These are phyloP conservation scores for Trifolium repens DNA, from an alignment of 306 rosid genomes.

Conservation along the genomic window DNA sequence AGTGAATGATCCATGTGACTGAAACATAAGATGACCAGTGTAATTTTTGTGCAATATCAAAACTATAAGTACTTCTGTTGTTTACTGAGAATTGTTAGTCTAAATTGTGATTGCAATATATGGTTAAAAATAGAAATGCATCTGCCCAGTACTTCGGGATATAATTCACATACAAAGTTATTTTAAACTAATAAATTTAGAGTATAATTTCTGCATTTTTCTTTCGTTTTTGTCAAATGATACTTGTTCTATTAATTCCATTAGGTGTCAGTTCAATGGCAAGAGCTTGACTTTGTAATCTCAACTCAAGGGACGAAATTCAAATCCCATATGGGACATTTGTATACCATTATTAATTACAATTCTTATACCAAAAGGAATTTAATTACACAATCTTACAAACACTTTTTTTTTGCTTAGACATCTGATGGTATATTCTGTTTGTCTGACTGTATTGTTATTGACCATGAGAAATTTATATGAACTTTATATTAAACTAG, in stretches of 20 bases:
- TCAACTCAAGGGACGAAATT: too few relatives aligned
- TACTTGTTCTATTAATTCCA: not conserved
- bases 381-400: slow-evolving; percentile 15
- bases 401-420: not conserved
- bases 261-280: too few relatives aligned
- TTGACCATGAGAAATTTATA: slow-evolving; percentile 20
- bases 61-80: slow-evolving; percentile 15
- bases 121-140: slow-evolving; percentile 19
- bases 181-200: slow-evolving; percentile 8
- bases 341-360: too few relatives aligned
- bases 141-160: slow-evolving; percentile 3
- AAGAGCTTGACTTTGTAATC: too few relatives aligned
- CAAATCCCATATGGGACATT: too few relatives aligned
- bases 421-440: slow-evolving; percentile 5
- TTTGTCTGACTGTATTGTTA: slow-evolving; percentile 18
- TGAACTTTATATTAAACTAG: not conserved
- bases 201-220: slow-evolving; percentile 29
- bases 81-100: not conserved
- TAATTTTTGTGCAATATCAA: slow-evolving; percentile 28
- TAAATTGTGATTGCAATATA: not conserved
- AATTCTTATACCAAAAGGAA: slow-evolving; percentile 4
- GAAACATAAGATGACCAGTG: slow-evolving; percentile 9
- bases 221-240: slow-evolving; percentile 23
- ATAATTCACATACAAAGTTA: slow-evolving; percentile 1
- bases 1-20: slow-evolving; percentile 22